Percentiles rank a stretch among this genome's conserved stretches.
phyloP scores from a whole-genome alignment of 2,329 filamentous ascomycete genomes.

The Penicillium sp. region DNA sequence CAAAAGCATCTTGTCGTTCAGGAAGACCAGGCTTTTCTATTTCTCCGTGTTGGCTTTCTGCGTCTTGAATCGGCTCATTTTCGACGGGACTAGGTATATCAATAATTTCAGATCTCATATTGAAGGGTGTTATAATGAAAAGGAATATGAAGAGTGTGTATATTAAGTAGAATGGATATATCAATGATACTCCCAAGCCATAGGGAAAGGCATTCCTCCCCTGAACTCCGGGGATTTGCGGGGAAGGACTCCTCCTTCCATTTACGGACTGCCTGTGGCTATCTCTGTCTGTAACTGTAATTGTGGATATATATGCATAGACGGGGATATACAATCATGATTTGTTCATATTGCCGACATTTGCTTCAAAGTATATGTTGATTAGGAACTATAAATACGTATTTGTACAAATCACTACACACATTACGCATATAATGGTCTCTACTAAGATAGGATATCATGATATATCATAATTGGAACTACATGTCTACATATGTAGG shows the following conservation, averaged over 20 bases:
- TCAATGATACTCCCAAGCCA: not conserved
- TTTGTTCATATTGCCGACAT: too few relatives aligned
- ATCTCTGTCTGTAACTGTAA: too few relatives aligned
- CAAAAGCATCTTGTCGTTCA: not conserved
- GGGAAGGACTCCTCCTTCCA: not conserved
- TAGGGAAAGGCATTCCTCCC: not conserved
- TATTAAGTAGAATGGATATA: not conserved
- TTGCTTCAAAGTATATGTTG: too few relatives aligned
- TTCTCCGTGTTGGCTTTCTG: not conserved
- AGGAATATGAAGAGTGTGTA: not conserved
- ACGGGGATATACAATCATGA: too few relatives aligned
- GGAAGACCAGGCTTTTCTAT: not conserved
- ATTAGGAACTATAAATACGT: too few relatives aligned
- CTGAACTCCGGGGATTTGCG: not conserved
- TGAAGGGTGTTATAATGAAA: not conserved
- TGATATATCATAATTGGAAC: too few relatives aligned
- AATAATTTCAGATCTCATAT: not conserved
- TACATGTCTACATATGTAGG: too few relatives aligned
- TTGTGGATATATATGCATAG: too few relatives aligned
- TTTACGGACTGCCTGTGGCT: not conserved
- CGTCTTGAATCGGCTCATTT: not conserved
- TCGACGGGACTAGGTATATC: not conserved
- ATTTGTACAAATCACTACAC: too few relatives aligned
- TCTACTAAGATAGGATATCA: too few relatives aligned
- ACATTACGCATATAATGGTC: too few relatives aligned